Percentiles rank a stretch among this genome's conserved stretches.
Evolutionary conservation across 163 green algal genomes (phyloP).

Genomic region (Prototheca wickerhamii): DNA sequence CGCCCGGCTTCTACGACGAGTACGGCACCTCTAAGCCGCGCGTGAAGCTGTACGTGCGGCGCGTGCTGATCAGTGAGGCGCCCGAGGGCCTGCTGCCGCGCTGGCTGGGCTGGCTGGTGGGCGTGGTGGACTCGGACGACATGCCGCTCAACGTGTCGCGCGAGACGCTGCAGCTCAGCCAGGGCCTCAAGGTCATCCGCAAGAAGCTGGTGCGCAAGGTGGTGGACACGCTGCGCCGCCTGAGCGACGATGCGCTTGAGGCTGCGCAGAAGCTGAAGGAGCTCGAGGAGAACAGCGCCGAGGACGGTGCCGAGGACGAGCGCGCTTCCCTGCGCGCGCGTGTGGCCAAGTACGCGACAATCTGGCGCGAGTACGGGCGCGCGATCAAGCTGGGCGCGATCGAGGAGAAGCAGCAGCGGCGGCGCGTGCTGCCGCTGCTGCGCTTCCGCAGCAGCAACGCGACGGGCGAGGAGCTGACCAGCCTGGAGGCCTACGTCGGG

Average conservation of each 20-base stretch:
- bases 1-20: conserved; percentile 72
- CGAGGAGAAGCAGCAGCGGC: conserved; percentile 80
- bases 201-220: conserved; percentile 97
- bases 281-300: conserved; percentile 24
- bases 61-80: conserved; percentile 97
- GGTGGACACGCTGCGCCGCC: conserved; percentile 87
- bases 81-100: conserved; percentile 93
- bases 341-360: conserved; percentile 69
- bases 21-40: conserved; percentile 65
- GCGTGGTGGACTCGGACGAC: conserved; percentile 94
- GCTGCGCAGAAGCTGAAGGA: conserved; percentile 58
- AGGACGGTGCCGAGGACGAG: conserved; percentile 21
- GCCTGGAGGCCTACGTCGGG: conserved; percentile 79
- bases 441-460: conserved; percentile 57
- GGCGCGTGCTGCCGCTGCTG: conserved; percentile 40
- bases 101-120: conserved; percentile 80
- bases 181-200: conserved; percentile 89
- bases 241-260: conserved; percentile 74
- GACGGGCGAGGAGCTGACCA: conserved; percentile 42
- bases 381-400: conserved; percentile 95
- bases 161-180: conserved; percentile 75
- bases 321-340: conserved; percentile 15
- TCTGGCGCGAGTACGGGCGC: conserved; percentile 86
- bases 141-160: conserved; percentile 93
- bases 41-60: conserved; percentile 91